phyloP scores from a whole-genome alignment of 352 stramenopile genomes.

The Pythium insidiosum region DNA sequence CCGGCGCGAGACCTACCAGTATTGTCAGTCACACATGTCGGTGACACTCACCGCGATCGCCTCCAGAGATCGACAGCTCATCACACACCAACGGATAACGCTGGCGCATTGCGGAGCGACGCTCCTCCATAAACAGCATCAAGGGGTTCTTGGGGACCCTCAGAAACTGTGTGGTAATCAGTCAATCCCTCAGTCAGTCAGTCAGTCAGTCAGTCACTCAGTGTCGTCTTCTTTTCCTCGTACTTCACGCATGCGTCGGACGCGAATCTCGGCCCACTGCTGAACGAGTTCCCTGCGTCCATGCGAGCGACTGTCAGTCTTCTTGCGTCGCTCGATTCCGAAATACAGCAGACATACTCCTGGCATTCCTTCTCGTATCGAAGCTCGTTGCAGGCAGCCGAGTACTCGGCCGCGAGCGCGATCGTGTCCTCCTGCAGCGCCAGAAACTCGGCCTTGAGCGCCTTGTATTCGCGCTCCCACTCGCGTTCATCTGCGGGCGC shows the following conservation, averaged over 20 bases:
- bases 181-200: too few relatives aligned
- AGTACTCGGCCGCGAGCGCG: conserved; percentile 22
- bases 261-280: conserved; percentile 37
- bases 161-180: conserved; percentile 32
- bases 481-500: neutral
- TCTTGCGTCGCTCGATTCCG: neutral
- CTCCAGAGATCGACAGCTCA: neutral
- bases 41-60: neutral
- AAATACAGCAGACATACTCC: conserved; percentile 17
- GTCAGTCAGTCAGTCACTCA: too few relatives aligned
- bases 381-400: conserved; percentile 25
- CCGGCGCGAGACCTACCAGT: conserved; percentile 17
- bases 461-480: conserved; percentile 6
- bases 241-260: conserved; percentile 33
- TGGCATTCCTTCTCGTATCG: conserved; percentile 29
- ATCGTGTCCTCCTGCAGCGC: conserved; percentile 28
- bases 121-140: conserved; percentile 29
- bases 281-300: conserved; percentile 28
- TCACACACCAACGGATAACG: conserved; percentile 19
- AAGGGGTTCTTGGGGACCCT: conserved; percentile 18
- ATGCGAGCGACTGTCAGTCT: neutral
- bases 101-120: conserved; percentile 10
- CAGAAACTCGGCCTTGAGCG: conserved; percentile 24
- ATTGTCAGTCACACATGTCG: neutral
- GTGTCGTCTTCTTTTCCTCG: too few relatives aligned